Percentiles rank a stretch among this genome's conserved stretches.
phyloP scores from a whole-genome alignment of 208 protist species.

The Acanthamoeba healyi region DNA sequence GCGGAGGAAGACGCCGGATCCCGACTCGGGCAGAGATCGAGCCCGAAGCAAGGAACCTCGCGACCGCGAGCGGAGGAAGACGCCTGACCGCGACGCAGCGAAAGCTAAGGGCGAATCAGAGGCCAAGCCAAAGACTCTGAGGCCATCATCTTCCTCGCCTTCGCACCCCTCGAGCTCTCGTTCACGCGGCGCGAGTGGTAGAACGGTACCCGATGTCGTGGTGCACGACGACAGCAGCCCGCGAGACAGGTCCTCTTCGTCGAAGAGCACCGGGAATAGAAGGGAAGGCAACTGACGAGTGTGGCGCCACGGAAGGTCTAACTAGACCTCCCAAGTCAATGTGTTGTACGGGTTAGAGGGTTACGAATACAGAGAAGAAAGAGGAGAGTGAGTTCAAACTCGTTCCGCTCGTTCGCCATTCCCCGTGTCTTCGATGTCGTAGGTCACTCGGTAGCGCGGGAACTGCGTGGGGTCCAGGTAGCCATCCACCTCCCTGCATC shows the following conservation, averaged over 20 bases:
- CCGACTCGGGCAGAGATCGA: neutral
- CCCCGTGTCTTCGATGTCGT: conserved; percentile 2
- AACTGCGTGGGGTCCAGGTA: conserved; percentile 64
- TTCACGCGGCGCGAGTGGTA: neutral
- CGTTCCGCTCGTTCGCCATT: neutral
- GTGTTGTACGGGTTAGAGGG: neutral
- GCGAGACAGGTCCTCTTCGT: neutral
- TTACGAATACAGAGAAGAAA: neutral
- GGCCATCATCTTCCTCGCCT: neutral
- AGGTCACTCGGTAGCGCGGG: conserved; percentile 44
- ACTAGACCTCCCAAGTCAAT: too few species aligned
- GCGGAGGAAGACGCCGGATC: neutral
- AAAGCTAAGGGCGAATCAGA: neutral
- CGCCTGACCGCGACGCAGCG: neutral
- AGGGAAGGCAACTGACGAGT: neutral
- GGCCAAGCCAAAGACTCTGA: neutral
- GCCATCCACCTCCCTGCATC: conserved; percentile 20
- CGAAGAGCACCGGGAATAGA: neutral
- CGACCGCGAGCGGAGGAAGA: neutral
- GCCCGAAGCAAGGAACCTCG: too few species aligned
- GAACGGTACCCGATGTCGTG: neutral
- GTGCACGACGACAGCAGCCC: neutral
- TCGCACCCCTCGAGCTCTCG: neutral
- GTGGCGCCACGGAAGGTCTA: neutral
- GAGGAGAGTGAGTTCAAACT: too few species aligned